Evolutionary conservation across 768 basidiomycete genomes (phyloP), one percentile per base, ranked within the genome.

Genomic region (Boletus edulis): DNA sequence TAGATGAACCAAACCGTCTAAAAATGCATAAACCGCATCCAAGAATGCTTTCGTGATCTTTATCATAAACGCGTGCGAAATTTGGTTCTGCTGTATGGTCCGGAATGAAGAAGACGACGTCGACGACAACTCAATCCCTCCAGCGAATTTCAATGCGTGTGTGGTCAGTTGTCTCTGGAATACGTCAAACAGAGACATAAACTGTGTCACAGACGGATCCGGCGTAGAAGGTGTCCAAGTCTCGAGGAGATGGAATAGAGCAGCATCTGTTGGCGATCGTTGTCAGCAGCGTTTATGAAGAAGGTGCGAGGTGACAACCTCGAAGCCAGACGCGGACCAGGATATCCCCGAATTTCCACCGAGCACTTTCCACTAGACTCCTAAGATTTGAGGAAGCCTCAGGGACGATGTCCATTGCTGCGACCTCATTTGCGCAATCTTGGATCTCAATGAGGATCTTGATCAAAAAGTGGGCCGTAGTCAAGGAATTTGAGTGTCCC

Each of bases 321-420:
- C 87, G 79, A 34, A 90, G 65, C 97, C 97, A 99, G 10, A 80
- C 76, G 17, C 78, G 78, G 43, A 88, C 79, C 20, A 98, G 79
- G 18, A 89, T 78, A 63, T 96, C 92, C 48, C 84, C 85, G 67
- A 98, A 94, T 59, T 85, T 83, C 94, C 96, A 96, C 66, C 88
- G 81, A 11, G 84, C 81, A 55, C 84, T 91, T 59, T 94, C 91
- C 60, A 96, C 68, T 31, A 98, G 73, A 57, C 78, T 82, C 67
- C 83, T 89, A 52, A 97, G 66, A 42, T 78, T 84, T 41, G 81
- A 76, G n/a, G 78, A 73, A 5, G 78, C 83, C 54, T 96, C 94
- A n/a, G 75, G 77, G 2, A 86, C 84, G 35, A 98, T 84, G 55
- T 94, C 94, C 74, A 94, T 82, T 8, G 76, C 79, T 44, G 81